Conservation (phyloP, 257 asterid species). For the Lycium ferocissimum region DNA sequence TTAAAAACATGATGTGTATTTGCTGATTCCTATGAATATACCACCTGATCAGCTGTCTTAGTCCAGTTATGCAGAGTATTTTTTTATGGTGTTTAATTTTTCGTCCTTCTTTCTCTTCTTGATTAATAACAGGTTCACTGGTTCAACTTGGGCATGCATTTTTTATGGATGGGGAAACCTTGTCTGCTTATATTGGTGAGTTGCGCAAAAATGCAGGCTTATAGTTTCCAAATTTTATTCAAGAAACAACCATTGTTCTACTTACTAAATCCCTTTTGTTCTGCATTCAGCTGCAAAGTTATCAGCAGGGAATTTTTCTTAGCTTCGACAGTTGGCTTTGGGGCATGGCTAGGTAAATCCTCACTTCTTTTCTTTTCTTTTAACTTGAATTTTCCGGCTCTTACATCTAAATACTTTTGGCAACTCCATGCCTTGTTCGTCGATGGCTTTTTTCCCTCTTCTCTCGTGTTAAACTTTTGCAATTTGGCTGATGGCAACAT, state of each 20-base stretch:
- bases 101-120: not conserved
- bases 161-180: conserved; percentile 99
- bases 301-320: conserved; percentile 77
- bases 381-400: not conserved
- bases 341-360: conserved; percentile 73
- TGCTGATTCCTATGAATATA: not conserved
- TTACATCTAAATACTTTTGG: not conserved
- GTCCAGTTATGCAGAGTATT: not conserved
- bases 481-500: not conserved
- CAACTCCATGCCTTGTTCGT: not conserved
- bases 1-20: not conserved
- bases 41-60: not conserved
- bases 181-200: conserved; percentile 80
- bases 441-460: not conserved
- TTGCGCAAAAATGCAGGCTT: not conserved
- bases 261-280: conserved; percentile 12
- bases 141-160: conserved; percentile 82
- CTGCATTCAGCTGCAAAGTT: conserved; percentile 60
- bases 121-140: conserved; percentile 75
- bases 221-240: not conserved
- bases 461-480: not conserved
- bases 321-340: conserved; percentile 69
- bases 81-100: not conserved
- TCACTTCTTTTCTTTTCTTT: conserved; percentile 23
- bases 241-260: not conserved